Evolutionary conservation across 139 green algal genomes (phyloP).

Genomic region (Mychonastes homosphaera): DNA sequence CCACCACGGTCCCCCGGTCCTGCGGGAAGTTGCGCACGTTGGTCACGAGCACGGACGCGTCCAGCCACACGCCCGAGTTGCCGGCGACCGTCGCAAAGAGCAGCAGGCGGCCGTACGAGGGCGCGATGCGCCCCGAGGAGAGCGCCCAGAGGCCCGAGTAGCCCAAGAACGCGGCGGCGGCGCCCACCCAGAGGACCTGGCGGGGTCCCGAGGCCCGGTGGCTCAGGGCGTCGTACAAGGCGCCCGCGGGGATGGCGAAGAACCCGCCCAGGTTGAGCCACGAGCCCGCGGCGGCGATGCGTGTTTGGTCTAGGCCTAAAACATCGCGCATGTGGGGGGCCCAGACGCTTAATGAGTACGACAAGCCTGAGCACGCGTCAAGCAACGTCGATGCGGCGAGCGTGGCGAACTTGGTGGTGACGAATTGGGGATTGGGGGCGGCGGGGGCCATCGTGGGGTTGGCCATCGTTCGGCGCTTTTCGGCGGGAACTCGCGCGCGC

Average conservation of each 20-base stretch:
- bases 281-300: too few relatives aligned
- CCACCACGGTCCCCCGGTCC: constrained; percentile 59
- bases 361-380: too few relatives aligned
- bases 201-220: neutral
- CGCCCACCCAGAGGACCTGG: neutral
- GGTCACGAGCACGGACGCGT: constrained; percentile 58
- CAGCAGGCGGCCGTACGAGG: constrained; percentile 17
- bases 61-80: constrained; percentile 55
- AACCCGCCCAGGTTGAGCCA: constrained; percentile 25
- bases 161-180: neutral
- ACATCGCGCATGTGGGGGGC: too few relatives aligned
- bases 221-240: constrained; percentile 10
- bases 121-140: too few relatives aligned
- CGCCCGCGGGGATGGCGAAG: constrained; percentile 14
- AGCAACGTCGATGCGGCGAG: too few relatives aligned
- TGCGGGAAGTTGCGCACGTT: constrained; percentile 72
- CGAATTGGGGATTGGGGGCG: too few relatives aligned
- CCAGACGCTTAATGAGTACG: too few relatives aligned
- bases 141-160: neutral
- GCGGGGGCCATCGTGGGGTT: too few relatives aligned
- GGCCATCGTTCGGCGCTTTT: too few relatives aligned
- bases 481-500: too few relatives aligned
- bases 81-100: constrained; percentile 24
- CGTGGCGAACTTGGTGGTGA: too few relatives aligned
- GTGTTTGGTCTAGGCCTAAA: too few relatives aligned